These are phyloP conservation scores for Solioccasus polychromus DNA, from an alignment of 768 basidiomycete species.

Conservation along the genomic window DNA sequence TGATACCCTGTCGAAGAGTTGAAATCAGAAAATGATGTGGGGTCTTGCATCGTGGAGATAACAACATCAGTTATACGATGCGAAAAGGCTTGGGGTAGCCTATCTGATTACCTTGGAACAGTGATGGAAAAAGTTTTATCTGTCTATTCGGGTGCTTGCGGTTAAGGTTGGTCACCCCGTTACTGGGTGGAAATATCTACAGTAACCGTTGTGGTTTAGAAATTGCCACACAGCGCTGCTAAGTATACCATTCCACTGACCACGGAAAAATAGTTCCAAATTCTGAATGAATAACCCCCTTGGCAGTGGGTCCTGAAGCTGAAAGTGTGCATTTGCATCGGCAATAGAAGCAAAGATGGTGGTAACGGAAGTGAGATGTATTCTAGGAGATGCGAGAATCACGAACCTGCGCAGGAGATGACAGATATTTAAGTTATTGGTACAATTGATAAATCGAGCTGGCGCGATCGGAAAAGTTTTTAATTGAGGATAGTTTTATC, in stretches of 20 bases:
- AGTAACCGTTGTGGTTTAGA: slow-evolving; percentile 1
- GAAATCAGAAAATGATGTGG: slow-evolving; percentile 66
- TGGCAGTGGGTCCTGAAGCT: slow-evolving; percentile 70
- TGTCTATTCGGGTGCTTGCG: slow-evolving; percentile 65
- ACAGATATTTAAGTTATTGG: slow-evolving; percentile 8
- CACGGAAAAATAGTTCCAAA: slow-evolving; percentile 63
- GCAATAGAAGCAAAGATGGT: slow-evolving; percentile 39
- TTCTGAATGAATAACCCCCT: slow-evolving; percentile 66
- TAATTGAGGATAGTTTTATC: slow-evolving; percentile 21
- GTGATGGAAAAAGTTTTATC: slow-evolving; percentile 35
- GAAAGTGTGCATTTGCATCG: slow-evolving; percentile 70
- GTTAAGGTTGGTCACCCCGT: slow-evolving; percentile 59
- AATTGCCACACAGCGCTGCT: not conserved
- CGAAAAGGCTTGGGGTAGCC: slow-evolving; percentile 1
- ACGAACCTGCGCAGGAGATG: not conserved
- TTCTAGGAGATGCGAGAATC: slow-evolving; percentile 11
- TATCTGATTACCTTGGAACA: not conserved
- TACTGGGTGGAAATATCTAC: slow-evolving; percentile 71
- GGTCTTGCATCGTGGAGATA: slow-evolving; percentile 55
- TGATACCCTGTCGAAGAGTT: slow-evolving; percentile 37
- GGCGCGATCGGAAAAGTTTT: slow-evolving; percentile 11
- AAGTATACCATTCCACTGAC: slow-evolving; percentile 39
- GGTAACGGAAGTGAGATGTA: slow-evolving; percentile 35
- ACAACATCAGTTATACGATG: slow-evolving; percentile 44
- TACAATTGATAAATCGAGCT: not conserved